Conservation (phyloP, 177 flowering plant species). For the Telopea speciosissima region DNA sequence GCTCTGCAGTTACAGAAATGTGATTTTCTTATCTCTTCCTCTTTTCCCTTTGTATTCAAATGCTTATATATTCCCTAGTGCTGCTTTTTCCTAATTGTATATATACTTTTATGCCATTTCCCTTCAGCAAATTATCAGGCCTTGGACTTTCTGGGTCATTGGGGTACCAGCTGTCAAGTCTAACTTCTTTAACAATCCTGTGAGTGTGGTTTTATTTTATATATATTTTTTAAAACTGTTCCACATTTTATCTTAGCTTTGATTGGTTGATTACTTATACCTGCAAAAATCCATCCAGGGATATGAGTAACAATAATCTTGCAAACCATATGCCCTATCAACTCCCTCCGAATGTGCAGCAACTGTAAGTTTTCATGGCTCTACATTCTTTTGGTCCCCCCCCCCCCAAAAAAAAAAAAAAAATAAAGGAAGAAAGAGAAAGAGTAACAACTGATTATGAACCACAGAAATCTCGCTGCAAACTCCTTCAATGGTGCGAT, state of each 20-base stretch:
- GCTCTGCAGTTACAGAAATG: slow-evolving; percentile 71
- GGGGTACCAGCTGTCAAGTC: slow-evolving; percentile 54
- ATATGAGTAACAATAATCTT: slow-evolving; percentile 73
- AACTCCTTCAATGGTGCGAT: slow-evolving; percentile 48
- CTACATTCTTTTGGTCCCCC: not conserved
- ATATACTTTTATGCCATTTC: slow-evolving; percentile 4
- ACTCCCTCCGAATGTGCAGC: slow-evolving; percentile 66
- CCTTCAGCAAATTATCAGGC: slow-evolving; percentile 56
- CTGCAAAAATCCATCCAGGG: slow-evolving; percentile 46
- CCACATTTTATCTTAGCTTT: too few species aligned
- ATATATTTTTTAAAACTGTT: too few species aligned
- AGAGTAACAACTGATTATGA: not conserved
- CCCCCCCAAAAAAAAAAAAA: not conserved
- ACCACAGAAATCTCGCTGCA: slow-evolving; percentile 71
- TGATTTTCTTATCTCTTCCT: slow-evolving; percentile 20
- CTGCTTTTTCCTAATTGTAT: not conserved
- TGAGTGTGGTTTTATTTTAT: slow-evolving; percentile 37
- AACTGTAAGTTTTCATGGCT: slow-evolving; percentile 44
- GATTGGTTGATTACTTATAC: not conserved
- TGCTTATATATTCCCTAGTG: not conserved
- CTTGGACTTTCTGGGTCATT: slow-evolving; percentile 59
- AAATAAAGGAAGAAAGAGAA: too few species aligned
- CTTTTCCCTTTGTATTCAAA: not conserved
- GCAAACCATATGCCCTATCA: slow-evolving; percentile 52
- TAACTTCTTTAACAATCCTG: slow-evolving; percentile 55